phyloP scores from a whole-genome alignment of 176 grass and related monocot genomes.

The Musa beccarii region DNA sequence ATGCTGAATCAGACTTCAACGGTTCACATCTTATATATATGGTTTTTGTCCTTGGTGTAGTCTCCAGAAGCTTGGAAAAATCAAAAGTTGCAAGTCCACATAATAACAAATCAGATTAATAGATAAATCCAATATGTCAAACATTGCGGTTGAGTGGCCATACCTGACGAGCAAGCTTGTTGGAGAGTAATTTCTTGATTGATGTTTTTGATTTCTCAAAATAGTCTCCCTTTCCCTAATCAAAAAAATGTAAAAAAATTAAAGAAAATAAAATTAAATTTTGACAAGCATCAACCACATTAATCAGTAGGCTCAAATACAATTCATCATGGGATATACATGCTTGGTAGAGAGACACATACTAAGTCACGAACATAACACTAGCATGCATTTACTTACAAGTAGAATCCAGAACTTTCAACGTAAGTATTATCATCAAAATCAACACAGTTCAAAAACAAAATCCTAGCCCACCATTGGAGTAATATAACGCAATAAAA shows the following conservation, averaged over 20 bases:
- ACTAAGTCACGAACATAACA: neutral
- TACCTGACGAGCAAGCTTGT: conserved; percentile 22
- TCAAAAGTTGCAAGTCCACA: conserved; percentile 20
- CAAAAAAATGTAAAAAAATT: neutral
- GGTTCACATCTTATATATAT: conserved; percentile 78
- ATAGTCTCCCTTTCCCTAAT: neutral
- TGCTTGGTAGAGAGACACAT: neutral
- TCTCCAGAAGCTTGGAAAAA: conserved; percentile 62
- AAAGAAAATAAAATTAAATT: neutral
- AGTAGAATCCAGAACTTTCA: neutral
- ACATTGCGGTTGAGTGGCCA: neutral
- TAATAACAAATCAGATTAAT: conserved; percentile 11
- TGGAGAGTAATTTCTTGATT: conserved; percentile 8
- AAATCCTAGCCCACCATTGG: too few species aligned
- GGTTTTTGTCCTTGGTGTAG: conserved; percentile 36
- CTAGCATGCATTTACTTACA: neutral
- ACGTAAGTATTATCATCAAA: neutral
- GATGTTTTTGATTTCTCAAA: conserved; percentile 7
- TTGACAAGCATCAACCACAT: neutral
- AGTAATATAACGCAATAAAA: too few species aligned
- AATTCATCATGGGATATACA: neutral
- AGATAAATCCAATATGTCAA: neutral
- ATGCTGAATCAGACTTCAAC: conserved; percentile 46
- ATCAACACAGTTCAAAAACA: neutral
- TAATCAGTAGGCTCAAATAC: neutral